Conservation (phyloP, 805 yeast species). For the Myxozyma melibiosi region DNA sequence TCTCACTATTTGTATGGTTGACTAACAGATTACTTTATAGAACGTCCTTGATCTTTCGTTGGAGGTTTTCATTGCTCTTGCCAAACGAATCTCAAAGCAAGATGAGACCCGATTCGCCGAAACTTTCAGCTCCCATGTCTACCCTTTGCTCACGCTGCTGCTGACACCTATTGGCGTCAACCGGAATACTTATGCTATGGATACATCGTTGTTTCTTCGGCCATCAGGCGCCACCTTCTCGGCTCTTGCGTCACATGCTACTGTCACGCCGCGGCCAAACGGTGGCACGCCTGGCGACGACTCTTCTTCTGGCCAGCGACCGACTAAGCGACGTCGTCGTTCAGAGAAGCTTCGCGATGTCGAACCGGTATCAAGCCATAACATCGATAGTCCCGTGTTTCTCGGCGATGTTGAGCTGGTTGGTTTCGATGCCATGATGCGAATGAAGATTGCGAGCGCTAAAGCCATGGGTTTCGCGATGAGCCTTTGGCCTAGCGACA, state of each 20-base stretch:
- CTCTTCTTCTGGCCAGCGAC: conserved; percentile 9
- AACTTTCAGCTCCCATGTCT: conserved; percentile 58
- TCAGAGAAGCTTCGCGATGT: conserved; percentile 18
- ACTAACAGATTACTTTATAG: too few relatives aligned
- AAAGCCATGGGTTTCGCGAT: conserved; percentile 65
- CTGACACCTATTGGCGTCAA: conserved; percentile 96
- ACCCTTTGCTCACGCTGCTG: conserved; percentile 60
- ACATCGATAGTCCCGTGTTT: conserved; percentile 90
- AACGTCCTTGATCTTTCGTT: conserved; percentile 23
- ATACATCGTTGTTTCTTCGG: conserved; percentile 67
- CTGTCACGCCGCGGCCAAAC: neutral
- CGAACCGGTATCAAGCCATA: conserved; percentile 47
- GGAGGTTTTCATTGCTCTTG: conserved; percentile 22
- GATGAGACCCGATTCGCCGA: conserved; percentile 47
- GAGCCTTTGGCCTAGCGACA: conserved; percentile 29
- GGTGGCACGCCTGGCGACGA: conserved; percentile 8
- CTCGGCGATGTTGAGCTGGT: conserved; percentile 88
- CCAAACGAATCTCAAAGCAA: conserved; percentile 11
- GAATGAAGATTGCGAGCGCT: conserved; percentile 76
- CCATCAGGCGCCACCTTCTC: conserved; percentile 66
- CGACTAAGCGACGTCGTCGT: conserved; percentile 24
- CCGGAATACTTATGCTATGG: conserved; percentile 84
- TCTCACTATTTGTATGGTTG: neutral
- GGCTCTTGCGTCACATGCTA: conserved; percentile 12
- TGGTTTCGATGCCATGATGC: conserved; percentile 70